A percentile compares a stretch with the other conserved stretches of the same genome.
phyloP scores from a whole-genome alignment of 192 early-diverging fungal species.

The Podila horticola region DNA sequence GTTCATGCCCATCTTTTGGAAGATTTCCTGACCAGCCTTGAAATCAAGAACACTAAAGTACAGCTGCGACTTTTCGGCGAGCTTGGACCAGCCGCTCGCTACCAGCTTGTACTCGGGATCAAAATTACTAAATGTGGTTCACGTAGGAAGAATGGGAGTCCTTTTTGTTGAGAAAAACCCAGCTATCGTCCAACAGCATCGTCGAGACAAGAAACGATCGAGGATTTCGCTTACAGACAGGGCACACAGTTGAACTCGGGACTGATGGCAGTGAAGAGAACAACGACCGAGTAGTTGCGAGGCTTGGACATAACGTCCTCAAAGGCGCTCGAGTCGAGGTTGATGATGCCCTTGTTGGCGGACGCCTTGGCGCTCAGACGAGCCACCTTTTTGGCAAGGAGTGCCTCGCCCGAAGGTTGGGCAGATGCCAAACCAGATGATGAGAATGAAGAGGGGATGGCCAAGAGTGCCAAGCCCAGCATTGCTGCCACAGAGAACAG shows the following conservation, averaged over 20 bases:
- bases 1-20: conserved; percentile 64
- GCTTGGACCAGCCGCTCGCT: conserved; percentile 60
- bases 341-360: conserved; percentile 55
- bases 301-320: conserved; percentile 66
- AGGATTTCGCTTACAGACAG: conserved; percentile 66
- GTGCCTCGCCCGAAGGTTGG: conserved; percentile 13
- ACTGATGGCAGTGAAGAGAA: conserved; percentile 73
- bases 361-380: conserved; percentile 17
- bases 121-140: conserved; percentile 63
- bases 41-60: conserved; percentile 79
- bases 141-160: neutral
- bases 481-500: conserved; percentile 11
- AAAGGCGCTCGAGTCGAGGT: conserved; percentile 67
- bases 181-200: neutral
- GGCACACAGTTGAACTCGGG: conserved; percentile 73
- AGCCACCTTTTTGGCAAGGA: conserved; percentile 32
- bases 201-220: neutral
- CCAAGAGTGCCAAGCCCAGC: conserved; percentile 7
- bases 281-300: conserved; percentile 74
- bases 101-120: conserved; percentile 73
- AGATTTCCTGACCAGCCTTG: conserved; percentile 66
- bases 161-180: neutral
- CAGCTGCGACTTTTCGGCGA: conserved; percentile 49
- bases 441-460: conserved; percentile 1
- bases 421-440: conserved; percentile 15